Evolutionary conservation across 1,284 basidiomycete genomes (phyloP), one percentile per base, ranked within the genome.

Genomic region (Boletus hoseneyae): DNA sequence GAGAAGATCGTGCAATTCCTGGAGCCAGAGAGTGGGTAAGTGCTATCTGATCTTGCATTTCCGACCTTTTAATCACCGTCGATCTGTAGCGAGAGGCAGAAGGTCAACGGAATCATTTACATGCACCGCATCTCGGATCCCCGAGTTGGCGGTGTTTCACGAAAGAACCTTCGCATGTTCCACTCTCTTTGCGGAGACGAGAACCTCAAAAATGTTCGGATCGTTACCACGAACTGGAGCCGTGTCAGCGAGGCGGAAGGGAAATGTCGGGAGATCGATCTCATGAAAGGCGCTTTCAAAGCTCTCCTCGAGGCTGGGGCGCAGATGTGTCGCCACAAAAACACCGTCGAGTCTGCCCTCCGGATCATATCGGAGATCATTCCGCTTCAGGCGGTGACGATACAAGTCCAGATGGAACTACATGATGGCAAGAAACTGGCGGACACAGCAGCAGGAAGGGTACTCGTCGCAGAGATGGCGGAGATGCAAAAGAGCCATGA

Each of bases 161-260:
- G 63, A 15, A 68, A 71, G 19, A 76, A 73, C 55, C 72, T 76
- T 51, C 60, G 61, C 30, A 67, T 76, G 60, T 74, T 77, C 59
- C 60, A 70, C 19, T 65, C 68, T 43, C 61, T 77, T n/a, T 78
- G 76, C 47, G 76, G 76, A 1, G 70, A 73, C 23, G 57, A 56
- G 0, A 66, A 71, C 1, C 50, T 57, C 46, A 11, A 36, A 3
- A 35, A 36, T 10, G 43, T 45, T 19, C 43, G 43, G 7, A 45
- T 45, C 10, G 43, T 45, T 18, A 45, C 43, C 6, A 45, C 43
- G 43, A 45, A 45, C 23, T 45, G 43, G 43, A 37, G n/a, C 35
- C 43, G 43, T 19, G 43, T 45, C 16, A 37, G 23, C 18, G 35
- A 27, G 16, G 21, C n/a, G 25, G 23, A 45, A 29, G 43, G 43